Percentiles rank a stretch among this genome's conserved stretches.
Conservation (phyloP, 768 basidiomycete genomes). For the Podaxis sp. region DNA sequence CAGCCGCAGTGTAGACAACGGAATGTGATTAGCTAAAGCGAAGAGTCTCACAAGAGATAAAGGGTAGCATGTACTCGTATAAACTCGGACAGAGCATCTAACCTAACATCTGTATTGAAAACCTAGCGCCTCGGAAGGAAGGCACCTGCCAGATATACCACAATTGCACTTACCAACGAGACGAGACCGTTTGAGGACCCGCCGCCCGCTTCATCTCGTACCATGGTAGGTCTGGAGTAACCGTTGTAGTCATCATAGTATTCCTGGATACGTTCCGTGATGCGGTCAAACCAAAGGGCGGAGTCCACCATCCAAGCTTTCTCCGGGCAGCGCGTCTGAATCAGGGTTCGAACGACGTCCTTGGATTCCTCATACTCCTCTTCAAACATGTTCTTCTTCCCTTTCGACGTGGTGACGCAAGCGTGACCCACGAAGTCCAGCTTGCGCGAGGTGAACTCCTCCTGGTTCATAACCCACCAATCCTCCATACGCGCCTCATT, state of each 20-base stretch:
- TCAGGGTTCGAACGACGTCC: slow-evolving; percentile 6
- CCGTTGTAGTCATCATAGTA: slow-evolving; percentile 9
- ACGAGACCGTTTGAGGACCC: not conserved
- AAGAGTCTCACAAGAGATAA: too few relatives aligned
- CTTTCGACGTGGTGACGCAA: slow-evolving; percentile 27
- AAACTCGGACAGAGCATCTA: too few relatives aligned
- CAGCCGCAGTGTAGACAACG: too few relatives aligned
- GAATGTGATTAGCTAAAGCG: too few relatives aligned
- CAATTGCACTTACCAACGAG: not conserved
- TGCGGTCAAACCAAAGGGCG: not conserved
- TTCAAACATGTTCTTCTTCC: slow-evolving; percentile 22
- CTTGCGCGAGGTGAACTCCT: slow-evolving; percentile 7
- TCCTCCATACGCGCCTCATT: slow-evolving; percentile 16
- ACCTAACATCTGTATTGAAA: too few relatives aligned
- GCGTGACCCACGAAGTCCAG: slow-evolving; percentile 13
- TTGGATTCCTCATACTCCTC: slow-evolving; percentile 21
- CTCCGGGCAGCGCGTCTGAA: not conserved
- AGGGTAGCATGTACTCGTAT: too few relatives aligned
- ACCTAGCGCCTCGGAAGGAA: too few relatives aligned
- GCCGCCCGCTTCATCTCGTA: too few relatives aligned
- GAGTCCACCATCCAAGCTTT: not conserved
- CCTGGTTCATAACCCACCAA: slow-evolving; percentile 14
- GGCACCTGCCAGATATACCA: not conserved
- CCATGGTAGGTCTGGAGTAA: not conserved
- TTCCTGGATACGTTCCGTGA: not conserved